Evolutionary conservation across 352 stramenopile genomes (phyloP).

Genomic region (Ophiocytium majus): DNA sequence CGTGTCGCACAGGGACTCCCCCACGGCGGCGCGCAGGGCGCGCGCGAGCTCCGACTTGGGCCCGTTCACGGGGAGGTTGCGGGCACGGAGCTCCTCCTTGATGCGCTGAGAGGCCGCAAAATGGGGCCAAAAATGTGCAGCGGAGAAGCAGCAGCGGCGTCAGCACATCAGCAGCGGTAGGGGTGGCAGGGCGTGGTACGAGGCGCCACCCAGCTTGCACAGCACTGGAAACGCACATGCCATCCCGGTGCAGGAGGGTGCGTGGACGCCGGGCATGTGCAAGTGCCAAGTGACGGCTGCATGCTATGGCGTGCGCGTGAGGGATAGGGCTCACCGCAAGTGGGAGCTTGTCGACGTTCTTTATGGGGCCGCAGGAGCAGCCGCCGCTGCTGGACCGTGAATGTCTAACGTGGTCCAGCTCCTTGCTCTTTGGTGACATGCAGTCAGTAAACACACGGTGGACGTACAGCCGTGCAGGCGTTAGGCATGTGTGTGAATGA

Average conservation of each 20-base stretch:
- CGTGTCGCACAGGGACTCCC: not conserved
- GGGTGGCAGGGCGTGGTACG: no score
- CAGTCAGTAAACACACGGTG: not conserved
- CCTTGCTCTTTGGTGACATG: not conserved
- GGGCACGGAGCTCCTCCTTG: conserved; percentile 2
- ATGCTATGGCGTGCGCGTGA: no score
- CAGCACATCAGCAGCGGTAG: no score
- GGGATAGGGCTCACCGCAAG: not conserved
- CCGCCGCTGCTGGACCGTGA: not conserved
- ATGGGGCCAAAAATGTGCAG: no score
- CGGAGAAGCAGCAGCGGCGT: no score
- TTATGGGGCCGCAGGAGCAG: conserved; percentile 8
- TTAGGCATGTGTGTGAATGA: no score
- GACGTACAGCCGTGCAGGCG: not conserved
- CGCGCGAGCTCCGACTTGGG: conserved; percentile 11
- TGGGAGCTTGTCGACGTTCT: not conserved
- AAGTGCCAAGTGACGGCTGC: no score
- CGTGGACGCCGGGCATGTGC: no score
- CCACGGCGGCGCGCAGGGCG: not conserved
- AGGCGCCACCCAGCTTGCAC: no score
- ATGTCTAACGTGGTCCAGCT: not conserved
- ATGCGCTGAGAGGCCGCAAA: no score
- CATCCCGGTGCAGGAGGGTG: no score
- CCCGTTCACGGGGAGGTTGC: not conserved
- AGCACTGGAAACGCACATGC: no score